A percentile compares a stretch with the other conserved stretches of the same genome.
Conservation (phyloP, 1,284 basidiomycete genomes). For the Naganishia sp. region DNA sequence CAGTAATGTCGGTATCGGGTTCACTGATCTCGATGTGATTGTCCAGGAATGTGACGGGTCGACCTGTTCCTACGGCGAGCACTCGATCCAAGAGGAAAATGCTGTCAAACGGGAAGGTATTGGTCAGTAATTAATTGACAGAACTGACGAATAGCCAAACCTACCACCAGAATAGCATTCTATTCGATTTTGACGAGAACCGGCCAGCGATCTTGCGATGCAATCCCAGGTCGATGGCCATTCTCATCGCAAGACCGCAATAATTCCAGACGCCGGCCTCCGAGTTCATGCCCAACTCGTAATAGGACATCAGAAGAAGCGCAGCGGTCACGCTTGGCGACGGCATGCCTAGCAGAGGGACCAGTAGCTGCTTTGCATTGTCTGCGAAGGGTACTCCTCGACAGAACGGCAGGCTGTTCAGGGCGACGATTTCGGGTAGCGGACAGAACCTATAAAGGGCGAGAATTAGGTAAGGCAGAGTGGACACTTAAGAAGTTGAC, state of each 20-base stretch:
- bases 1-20: conserved; percentile 20
- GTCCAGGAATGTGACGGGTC: conserved; percentile 28
- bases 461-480: neutral
- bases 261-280: conserved; percentile 30
- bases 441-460: conserved; percentile 21
- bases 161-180: conserved; percentile 29
- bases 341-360: conserved; percentile 30
- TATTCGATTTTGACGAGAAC: conserved; percentile 17
- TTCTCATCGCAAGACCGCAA: conserved; percentile 26
- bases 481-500: neutral
- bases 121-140: neutral
- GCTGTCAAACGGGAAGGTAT: neutral
- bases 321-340: conserved; percentile 27
- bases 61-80: conserved; percentile 23
- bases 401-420: conserved; percentile 29
- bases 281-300: conserved; percentile 32
- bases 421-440: conserved; percentile 25
- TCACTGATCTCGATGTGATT: conserved; percentile 28
- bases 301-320: conserved; percentile 28
- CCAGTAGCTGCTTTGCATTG: conserved; percentile 31
- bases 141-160: neutral
- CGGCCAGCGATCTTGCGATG: conserved; percentile 23
- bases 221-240: conserved; percentile 27
- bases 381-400: conserved; percentile 31
- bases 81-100: conserved; percentile 28